Conservation (phyloP, 2,329 filamentous ascomycete species). For the Colletotrichum sp. region DNA sequence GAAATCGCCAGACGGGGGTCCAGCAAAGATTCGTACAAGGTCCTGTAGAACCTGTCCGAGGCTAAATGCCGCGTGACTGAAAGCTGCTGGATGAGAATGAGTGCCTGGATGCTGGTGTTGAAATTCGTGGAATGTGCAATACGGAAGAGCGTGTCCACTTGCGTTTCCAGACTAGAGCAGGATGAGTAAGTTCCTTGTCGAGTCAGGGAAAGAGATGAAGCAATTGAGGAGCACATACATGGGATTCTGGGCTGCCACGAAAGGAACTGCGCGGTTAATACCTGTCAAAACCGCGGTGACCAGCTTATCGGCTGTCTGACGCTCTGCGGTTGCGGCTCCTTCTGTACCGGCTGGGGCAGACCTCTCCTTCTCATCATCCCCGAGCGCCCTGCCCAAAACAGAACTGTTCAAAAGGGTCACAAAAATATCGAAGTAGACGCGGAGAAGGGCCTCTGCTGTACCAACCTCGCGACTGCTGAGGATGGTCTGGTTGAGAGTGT, state of each 20-base stretch:
- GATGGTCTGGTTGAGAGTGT: conserved; percentile 96
- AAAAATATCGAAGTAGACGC: conserved; percentile 93
- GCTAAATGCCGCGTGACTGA: conserved; percentile 80
- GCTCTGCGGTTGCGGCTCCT: conserved; percentile 41
- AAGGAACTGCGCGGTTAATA: conserved; percentile 95
- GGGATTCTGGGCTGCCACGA: conserved; percentile 80
- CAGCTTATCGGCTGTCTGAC: conserved; percentile 87
- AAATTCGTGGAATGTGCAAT: conserved; percentile 99
- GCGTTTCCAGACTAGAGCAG: conserved; percentile 72
- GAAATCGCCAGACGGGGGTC: conserved; percentile 88
- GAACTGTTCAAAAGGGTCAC: conserved; percentile 73
- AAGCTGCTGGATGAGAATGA: conserved; percentile 94
- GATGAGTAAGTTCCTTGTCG: background rate
- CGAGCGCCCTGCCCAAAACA: conserved; percentile 1
- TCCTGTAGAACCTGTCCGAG: conserved; percentile 91
- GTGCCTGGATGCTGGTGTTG: conserved; percentile 95
- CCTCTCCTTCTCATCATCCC: background rate
- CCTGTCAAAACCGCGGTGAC: conserved; percentile 91
- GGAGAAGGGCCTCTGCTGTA: conserved; percentile 80
- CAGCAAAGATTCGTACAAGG: conserved; percentile 91
- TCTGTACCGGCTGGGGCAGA: conserved; percentile 14
- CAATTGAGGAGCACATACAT: conserved; percentile 55
- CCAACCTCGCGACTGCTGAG: conserved; percentile 83
- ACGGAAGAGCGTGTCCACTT: conserved; percentile 92
- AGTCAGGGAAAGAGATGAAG: conserved; percentile 25